Percentiles rank a stretch among this genome's conserved stretches.
phyloP scores from a whole-genome alignment of 2,329 filamentous ascomycete species.

The Cadophora gregata region DNA sequence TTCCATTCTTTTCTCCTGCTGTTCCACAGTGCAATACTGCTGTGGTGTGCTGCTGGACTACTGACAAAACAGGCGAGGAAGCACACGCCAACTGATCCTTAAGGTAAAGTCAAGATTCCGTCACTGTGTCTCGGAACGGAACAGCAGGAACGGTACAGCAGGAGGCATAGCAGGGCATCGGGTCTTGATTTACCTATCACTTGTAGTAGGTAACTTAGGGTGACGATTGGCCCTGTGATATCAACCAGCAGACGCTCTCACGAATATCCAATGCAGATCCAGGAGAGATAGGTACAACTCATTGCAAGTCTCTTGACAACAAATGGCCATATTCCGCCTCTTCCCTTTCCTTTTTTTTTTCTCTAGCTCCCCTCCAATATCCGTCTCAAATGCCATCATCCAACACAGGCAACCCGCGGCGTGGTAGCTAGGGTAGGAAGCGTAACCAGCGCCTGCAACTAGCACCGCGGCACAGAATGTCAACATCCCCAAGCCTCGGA shows the following conservation, averaged over 20 bases:
- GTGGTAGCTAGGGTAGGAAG: too few species aligned
- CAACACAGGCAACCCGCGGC: not conserved
- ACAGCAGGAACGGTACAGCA: not conserved
- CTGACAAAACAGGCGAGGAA: not conserved
- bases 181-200: not conserved
- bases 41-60: not conserved
- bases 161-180: not conserved
- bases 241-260: not conserved
- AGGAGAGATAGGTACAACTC: not conserved
- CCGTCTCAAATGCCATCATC: not conserved
- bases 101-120: not conserved
- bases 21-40: too few species aligned
- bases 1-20: too few species aligned
- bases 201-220: not conserved
- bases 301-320: not conserved
- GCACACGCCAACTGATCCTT: not conserved
- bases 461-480: not conserved
- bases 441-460: too few species aligned
- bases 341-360: not conserved
- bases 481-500: not conserved
- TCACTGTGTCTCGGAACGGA: slow-evolving; percentile 1
- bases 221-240: not conserved
- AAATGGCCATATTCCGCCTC: not conserved
- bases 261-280: not conserved
- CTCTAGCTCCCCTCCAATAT: not conserved